A percentile compares a stretch with the other conserved stretches of the same genome.
Conservation (phyloP, 2,329 filamentous ascomycete species). For the Botrytis porri region DNA sequence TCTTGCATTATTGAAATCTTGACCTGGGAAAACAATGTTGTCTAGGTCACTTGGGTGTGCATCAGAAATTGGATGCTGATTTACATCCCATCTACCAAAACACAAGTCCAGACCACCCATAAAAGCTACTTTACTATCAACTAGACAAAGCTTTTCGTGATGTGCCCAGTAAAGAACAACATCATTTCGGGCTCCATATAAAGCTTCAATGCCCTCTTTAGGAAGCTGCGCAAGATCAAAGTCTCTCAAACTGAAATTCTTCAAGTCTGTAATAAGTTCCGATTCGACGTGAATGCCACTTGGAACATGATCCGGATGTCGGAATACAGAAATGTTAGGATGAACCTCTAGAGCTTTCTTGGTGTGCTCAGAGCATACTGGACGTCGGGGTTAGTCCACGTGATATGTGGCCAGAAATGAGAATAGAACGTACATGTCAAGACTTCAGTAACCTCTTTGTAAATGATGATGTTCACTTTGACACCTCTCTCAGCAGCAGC, state of each 20-base stretch:
- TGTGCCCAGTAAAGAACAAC: constrained; percentile 90
- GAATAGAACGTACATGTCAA: constrained; percentile 66
- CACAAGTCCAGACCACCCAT: constrained; percentile 90
- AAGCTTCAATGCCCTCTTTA: constrained; percentile 67
- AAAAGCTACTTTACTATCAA: constrained; percentile 78
- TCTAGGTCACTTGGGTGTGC: constrained; percentile 76
- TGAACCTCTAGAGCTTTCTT: constrained; percentile 79
- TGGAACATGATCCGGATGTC: constrained; percentile 84
- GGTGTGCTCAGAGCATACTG: constrained; percentile 68
- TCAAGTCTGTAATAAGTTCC: constrained; percentile 63
- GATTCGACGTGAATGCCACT: constrained; percentile 65
- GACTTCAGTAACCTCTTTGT: constrained; percentile 85
- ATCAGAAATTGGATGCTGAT: constrained; percentile 73
- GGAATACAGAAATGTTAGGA: constrained; percentile 82
- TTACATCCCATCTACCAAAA: constrained; percentile 86
- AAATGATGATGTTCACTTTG: constrained; percentile 80
- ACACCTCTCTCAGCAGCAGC: constrained; percentile 82
- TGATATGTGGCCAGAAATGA: not conserved
- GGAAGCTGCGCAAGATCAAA: constrained; percentile 63
- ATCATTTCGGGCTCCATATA: constrained; percentile 80
- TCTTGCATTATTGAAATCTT: constrained; percentile 88
- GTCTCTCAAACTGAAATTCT: constrained; percentile 49
- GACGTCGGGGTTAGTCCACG: constrained; percentile 33
- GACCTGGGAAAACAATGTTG: constrained; percentile 77
- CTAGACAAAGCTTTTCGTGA: constrained; percentile 83